phyloP scores from a whole-genome alignment of 1,284 basidiomycete species.

The Tranzscheliella williamsii region DNA sequence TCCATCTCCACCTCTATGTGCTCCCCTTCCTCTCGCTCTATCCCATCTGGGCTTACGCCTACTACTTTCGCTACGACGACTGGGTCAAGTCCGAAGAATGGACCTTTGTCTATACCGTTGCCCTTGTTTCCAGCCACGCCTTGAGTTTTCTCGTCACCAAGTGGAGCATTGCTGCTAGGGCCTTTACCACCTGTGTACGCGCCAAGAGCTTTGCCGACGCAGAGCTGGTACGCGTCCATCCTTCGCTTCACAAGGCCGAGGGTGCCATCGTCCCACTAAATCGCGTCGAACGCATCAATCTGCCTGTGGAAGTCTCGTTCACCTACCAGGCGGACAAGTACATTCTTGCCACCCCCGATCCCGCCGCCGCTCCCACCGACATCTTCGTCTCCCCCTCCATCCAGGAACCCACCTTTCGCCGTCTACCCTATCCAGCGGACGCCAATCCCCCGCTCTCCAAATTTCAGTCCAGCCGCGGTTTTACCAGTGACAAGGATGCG shows the following conservation, averaged over 20 bases:
- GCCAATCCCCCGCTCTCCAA: slow-evolving; percentile 71
- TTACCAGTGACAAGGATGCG: slow-evolving; percentile 58
- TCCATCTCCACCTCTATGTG: slow-evolving; percentile 79
- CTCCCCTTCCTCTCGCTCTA: slow-evolving; percentile 82
- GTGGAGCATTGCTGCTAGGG: slow-evolving; percentile 82
- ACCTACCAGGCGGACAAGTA: slow-evolving; percentile 96
- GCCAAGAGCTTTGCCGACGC: slow-evolving; percentile 69
- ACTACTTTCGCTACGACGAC: slow-evolving; percentile 88
- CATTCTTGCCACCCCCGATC: slow-evolving; percentile 67
- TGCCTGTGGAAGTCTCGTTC: slow-evolving; percentile 75
- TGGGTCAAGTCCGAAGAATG: slow-evolving; percentile 61
- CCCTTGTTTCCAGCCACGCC: slow-evolving; percentile 82
- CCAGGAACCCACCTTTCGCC: slow-evolving; percentile 72
- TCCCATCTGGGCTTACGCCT: slow-evolving; percentile 85
- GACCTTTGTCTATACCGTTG: slow-evolving; percentile 87
- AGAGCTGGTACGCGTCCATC: slow-evolving; percentile 79
- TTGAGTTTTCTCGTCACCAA: slow-evolving; percentile 88
- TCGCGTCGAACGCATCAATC: slow-evolving; percentile 60
- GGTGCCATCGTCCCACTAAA: slow-evolving; percentile 86
- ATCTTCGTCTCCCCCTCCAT: slow-evolving; percentile 52
- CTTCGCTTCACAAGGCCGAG: slow-evolving; percentile 81
- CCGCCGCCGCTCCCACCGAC: slow-evolving; percentile 46
- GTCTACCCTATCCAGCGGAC: slow-evolving; percentile 87
- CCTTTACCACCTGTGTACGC: slow-evolving; percentile 71
- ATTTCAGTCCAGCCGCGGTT: slow-evolving; percentile 69